Base-by-base conservation (phyloP, 805 yeast species). In the Candida hungchunana region DNA sequence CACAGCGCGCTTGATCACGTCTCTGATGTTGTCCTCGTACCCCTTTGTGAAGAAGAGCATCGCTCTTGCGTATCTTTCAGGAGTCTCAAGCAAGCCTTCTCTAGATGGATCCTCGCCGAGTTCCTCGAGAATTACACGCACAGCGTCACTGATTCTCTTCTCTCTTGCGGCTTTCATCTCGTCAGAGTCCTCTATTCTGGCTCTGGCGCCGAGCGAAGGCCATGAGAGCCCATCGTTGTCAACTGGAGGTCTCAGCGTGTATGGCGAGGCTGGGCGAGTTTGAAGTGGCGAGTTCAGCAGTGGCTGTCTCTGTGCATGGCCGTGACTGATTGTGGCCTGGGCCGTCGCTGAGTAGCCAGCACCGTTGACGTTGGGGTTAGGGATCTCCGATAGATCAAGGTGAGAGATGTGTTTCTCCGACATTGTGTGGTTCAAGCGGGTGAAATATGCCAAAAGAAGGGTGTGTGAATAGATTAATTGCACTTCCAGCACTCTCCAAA, bases 31-130 rank as follows among this genome's bases (percentile, higher is more conserved):
- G 49, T 89, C 95, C 62, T 90, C 96, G 56, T 93, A 93, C 16
- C 99, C 99, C 58, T 87, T 86, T 15, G 99, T 93, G 69, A 93
- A 87, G 55, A 70, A 90, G 29, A 93, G 70, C 95, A 93, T 86
- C 5, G 99, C 98, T 42, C 94, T 71, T 0, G 99, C 98, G 59
- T 89, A 93, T 46, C 99, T 67, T 53, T 86, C 90, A 1, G 99
- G 99, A 1, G 99, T 93, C 55, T 88, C 96, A 50, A 83, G 61
- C 10, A 93, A 64, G 2, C 98, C 98, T 56, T 88, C 96, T 47
- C 99, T 71, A 15, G 69, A 68, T 1, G 80, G 78, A 53, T 93
- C 97, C 60, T 93, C 98, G 21, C 98, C 98, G 22, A 93, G 64
- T 57, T 93, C 97, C 5, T 71, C 61, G 44, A 93, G 64, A 25